Base-by-base conservation (phyloP, 768 basidiomycete species). In the Tremella yokohamensis region DNA sequence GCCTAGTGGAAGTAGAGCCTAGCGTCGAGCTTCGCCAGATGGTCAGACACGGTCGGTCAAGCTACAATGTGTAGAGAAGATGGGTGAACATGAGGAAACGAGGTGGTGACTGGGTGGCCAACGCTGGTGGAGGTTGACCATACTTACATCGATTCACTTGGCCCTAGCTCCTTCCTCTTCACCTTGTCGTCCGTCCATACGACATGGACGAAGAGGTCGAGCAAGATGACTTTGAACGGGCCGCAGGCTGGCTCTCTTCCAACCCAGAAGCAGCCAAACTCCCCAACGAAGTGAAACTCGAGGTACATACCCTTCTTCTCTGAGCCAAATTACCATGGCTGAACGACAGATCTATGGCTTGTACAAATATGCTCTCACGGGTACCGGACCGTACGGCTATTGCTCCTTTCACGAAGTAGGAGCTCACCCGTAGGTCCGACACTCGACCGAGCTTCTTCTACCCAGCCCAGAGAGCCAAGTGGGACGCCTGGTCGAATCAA, bases 391-490 rank as follows among this genome's bases (percentile, higher is more conserved):
- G 75, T 73, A 16, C n/a, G 19, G 26, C 13, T 34, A 18, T 19
- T 37, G 19, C 13, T 45, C 18, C 47, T 51, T 20, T 48, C 13
- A 44, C 18, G 18, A 13, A n/a, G n/a, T n/a, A n/a, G n/a, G 38
- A n/a, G 52, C 29, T 54, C 18, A 2, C 15, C 42, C 20, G 50
- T 57, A 76, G 75, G n/a, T 26, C 58, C n/a, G 60, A 48, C 13
- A 45, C 63, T 19, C 56, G 72, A n/a, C 75, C 75, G 3, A 61
- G 62, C 1, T 59, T 74, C 25, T 76, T 76, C 55, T 71, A 65
- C 11, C 54, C 65, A 1, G 63, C 71, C 8, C 56, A 61, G 34
- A 56, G 73, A 45, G 75, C 75, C 12, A 76, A 76, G 50, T 62
- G 72, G 54, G 65, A 69, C 54, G 71, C 75, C 7, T 76, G 73